Base-by-base conservation (phyloP, 2,329 filamentous ascomycete genomes). In the Colletotrichum eleusines region DNA sequence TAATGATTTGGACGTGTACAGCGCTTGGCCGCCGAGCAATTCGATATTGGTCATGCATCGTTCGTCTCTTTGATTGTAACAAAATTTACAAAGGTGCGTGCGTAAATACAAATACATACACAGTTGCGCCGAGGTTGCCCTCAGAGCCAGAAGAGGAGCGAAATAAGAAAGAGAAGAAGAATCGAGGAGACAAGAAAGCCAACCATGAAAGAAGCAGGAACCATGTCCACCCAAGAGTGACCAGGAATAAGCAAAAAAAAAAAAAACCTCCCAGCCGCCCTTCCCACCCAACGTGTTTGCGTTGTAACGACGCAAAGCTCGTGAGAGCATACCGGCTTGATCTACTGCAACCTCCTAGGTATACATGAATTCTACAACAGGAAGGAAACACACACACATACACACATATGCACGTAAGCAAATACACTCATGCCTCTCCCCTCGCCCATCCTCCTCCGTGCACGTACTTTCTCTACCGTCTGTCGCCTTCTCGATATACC, bases 301-400 rank as follows among this genome's bases (percentile, higher is more conserved):
- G 55, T 46, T 38, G 44, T 55, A 38, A 60, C 55, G 40, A 66
- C 63, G 63, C 67, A 71, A 62, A 65, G 74, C 74, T 72, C 74
- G 74, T 73, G 74, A 75, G 74, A 74, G 74, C 74, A 66, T 66
- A 55, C 66, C 63, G 64, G 62, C 72, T 71, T 74, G 66, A 71
- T 74, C 73, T 72, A 73, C 71, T 48, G 60, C 63, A 51, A 33
- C 16, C 57, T 42, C 69, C 33, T 55, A 66, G 63, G 48, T 71
- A 71, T 63, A 72, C 68, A 70, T 67, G 63, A 67, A 44, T 67
- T 70, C 67, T 70, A 70, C 63, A 67, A 44, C 58, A 61, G 58
- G 58, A 44, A 28, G 4, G 18, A 12, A 3, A 23, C 20, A n/a
- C 20, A 44, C 20, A 44, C 42, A 42, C 40, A n/a, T 20, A 44